Base-by-base conservation (phyloP, 768 basidiomycete genomes). In the Xerocomellus chrysenteron region DNA sequence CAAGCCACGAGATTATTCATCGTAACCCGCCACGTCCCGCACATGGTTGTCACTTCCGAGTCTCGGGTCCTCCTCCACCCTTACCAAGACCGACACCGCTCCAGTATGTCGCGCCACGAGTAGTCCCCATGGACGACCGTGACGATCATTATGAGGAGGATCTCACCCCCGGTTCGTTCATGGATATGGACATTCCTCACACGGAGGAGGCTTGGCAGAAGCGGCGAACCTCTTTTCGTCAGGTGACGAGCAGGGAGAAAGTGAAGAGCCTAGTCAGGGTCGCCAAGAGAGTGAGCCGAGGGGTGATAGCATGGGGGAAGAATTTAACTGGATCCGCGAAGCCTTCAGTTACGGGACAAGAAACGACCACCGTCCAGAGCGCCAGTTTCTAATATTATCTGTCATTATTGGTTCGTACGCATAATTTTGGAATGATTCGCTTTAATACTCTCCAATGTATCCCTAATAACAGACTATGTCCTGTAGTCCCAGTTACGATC, bases 151-250 rank as follows among this genome's bases (percentile, higher is more conserved):
- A 14, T 8, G 49, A 44, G 6, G 54, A 52, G 41, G 49, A 54
- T 36, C 50, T 5, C 14, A 61, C 52, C 2, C 57, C 66, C 4
- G 46, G 50, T 21, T 72, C 70, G 2, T 72, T 72, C 57, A 73
- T 72, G 70, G 70, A 72, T 30, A 72, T 72, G 70, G 72, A 73
- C 26, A 55, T 67, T 52, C 56, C 65, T 30, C 59, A 45, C 17
- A 4, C 30, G n/a, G 52, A 47, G 11, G 50, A 52, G 41, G 42
- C 50, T 21, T 45, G 42, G 36, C 47, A 40, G 24, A 57, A 66
- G 36, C 61, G 41, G 30, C 61, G 49, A 33, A 6, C 33, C 12
- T 60, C 70, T 48, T 32, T 58, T 39, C 60, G 56, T 45, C 58
- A 40, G 19, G 33, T 46, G 32, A 41, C 50, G 21, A 51, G 50